Evolutionary conservation across 805 yeast genomes (phyloP), one percentile per base, ranked within the genome.

Genomic region (Monosporozyma aquatica): DNA sequence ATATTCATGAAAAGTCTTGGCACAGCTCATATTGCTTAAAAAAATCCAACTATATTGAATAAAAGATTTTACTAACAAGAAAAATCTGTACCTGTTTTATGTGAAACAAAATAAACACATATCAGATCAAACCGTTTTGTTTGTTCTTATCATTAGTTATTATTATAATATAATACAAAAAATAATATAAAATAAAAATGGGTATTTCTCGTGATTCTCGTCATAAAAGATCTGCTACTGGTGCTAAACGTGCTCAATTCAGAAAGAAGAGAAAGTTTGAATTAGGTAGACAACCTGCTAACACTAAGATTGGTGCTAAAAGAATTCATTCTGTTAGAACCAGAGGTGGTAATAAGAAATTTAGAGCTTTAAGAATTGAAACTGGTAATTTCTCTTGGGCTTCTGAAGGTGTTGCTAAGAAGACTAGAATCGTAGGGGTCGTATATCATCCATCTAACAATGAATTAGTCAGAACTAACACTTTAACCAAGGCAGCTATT

Each of bases 191-290:
- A 10, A 18, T 13, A 17, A 84, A 72, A 72, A 92, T 92, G 98
- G 97, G 98, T 89, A 92, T 92, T 84, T 89, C 97, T 75, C 90
- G 98, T 82, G 97, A 92, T 81, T 90, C 98, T 74, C 96, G 97
- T 78, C 98, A 92, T 87, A 92, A 92, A 86, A 94, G 98, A 77
- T 76, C 97, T 66, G 95, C 94, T 74, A 89, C 98, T 69, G 98
- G 98, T 84, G 98, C 98, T 71, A 89, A 87, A 77, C 89, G 97
- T 76, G 97, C 97, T 75, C 95, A 87, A 76, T 86, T 82, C 95
- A 90, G 98, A 87, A 92, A 92, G 90, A 92, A 92, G 95, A 82
- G 98, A 82, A 92, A 92, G 94, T 92, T 92, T 70, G 98, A 92
- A 78, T 82, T 86, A 73, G 98, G 98, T 65, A 92, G 98, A 78